Evolutionary conservation across 2,329 filamentous ascomycete genomes (phyloP).

Genomic region (Cylindrodendrum hubeiense): DNA sequence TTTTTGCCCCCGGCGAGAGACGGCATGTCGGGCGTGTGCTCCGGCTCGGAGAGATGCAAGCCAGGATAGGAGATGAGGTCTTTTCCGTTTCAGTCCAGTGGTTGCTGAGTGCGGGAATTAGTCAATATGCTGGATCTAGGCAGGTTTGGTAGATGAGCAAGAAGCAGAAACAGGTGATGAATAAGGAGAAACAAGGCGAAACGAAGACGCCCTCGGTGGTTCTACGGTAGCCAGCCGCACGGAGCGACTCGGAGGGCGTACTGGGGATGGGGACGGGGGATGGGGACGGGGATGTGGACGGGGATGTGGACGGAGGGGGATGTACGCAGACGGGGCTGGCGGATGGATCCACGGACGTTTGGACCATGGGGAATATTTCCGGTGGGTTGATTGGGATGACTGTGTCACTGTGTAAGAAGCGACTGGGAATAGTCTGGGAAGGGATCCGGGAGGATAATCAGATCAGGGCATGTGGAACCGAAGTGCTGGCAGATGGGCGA

Average conservation of each 20-base stretch:
- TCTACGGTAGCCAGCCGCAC: slow-evolving; percentile 15
- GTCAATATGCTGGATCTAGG: neutral
- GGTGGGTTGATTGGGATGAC: neutral
- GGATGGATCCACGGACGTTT: neutral
- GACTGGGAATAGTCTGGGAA: too few relatives aligned
- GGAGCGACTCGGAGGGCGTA: neutral
- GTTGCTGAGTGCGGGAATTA: neutral
- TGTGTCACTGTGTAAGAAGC: too few relatives aligned
- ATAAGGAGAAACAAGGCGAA: neutral
- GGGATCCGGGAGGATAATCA: neutral
- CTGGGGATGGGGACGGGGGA: neutral
- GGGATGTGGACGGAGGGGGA: too few relatives aligned
- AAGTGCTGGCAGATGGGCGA: neutral
- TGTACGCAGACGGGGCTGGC: too few relatives aligned
- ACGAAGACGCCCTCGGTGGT: slow-evolving; percentile 29
- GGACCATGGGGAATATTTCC: neutral
- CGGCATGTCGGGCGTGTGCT: slow-evolving; percentile 30
- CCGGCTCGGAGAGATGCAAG: slow-evolving; percentile 1
- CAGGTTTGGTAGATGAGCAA: neutral
- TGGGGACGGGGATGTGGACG: neutral
- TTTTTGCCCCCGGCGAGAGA: slow-evolving; percentile 9
- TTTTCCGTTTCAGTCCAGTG: slow-evolving; percentile 13
- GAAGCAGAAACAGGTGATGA: slow-evolving; percentile 1
- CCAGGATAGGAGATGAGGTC: slow-evolving; percentile 17
- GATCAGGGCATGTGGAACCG: slow-evolving; percentile 13